Conservation (phyloP, 2,329 filamentous ascomycete genomes). For the Eutypella sp. region DNA sequence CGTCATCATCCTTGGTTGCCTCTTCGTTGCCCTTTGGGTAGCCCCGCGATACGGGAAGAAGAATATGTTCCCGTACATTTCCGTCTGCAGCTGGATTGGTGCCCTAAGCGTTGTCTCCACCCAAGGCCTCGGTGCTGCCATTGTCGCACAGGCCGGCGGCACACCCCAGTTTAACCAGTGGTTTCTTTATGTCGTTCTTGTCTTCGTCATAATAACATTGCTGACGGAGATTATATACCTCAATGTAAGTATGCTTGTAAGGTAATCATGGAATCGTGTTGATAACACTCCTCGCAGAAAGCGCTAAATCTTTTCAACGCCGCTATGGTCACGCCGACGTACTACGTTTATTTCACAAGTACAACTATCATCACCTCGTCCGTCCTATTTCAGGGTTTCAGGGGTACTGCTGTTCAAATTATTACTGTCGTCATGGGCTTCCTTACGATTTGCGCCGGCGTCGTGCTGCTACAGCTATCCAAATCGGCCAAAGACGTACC, state of each 20-base stretch:
- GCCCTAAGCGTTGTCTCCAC: slow-evolving; percentile 92
- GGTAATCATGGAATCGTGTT: slow-evolving; percentile 3
- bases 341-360: slow-evolving; percentile 97
- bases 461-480: slow-evolving; percentile 89
- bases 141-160: slow-evolving; percentile 79
- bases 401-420: slow-evolving; percentile 75
- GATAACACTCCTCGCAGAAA: slow-evolving; percentile 64
- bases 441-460: slow-evolving; percentile 86
- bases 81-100: slow-evolving; percentile 91
- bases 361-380: slow-evolving; percentile 92
- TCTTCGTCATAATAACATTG: slow-evolving; percentile 85
- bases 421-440: slow-evolving; percentile 90
- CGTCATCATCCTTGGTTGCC: slow-evolving; percentile 69
- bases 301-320: slow-evolving; percentile 96
- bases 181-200: slow-evolving; percentile 89
- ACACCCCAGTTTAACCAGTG: slow-evolving; percentile 91
- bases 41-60: slow-evolving; percentile 90
- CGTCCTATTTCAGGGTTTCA: slow-evolving; percentile 89
- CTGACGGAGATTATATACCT: slow-evolving; percentile 92
- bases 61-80: slow-evolving; percentile 96
- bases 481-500: slow-evolving; percentile 98
- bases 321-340: slow-evolving; percentile 92
- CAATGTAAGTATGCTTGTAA: slow-evolving; percentile 62
- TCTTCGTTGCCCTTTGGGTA: slow-evolving; percentile 70
- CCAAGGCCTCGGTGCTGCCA: slow-evolving; percentile 85